Base-by-base conservation (phyloP, 192 early-diverging fungal species). In the Linderina pennispora region DNA sequence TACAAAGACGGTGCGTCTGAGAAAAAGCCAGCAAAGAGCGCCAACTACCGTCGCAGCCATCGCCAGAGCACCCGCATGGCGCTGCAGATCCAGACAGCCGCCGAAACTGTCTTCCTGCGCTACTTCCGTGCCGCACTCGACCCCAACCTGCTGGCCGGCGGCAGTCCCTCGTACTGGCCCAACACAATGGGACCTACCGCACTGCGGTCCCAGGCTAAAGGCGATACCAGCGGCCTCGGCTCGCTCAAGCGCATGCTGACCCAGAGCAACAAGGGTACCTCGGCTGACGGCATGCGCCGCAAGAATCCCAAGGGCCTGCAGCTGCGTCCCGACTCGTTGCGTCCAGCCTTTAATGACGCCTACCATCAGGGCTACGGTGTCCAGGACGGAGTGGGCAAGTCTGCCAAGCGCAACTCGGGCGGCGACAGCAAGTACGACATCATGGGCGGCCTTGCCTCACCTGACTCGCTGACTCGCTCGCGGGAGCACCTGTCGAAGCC, bases 61-160 rank as follows among this genome's bases (percentile, higher is more conserved):
- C 61, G 61, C 6, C 68, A 72, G 53, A 64, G 61, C 48, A 48
- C 68, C 38, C 68, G 60, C 9, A 72, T 72, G 68, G 68, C 68
- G 24, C 28, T 72, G 48, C 70, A 74, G 45, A 74, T 74, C 43
- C 70, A 74, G 55, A 58, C 62, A 16, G 51, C 70, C 16, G 63
- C 62, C 0, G 70, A 74, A 43, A 62, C 63, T 10, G 66, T 74
- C 8, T 66, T 74, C 21, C 33, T 65, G 53, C 62, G 69, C 15
- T 73, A 73, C 49, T 73, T 73, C 45, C 62, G 69, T 42, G 69
- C 69, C 1, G 69, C 69, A 4, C 47, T 73, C 23, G 69, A 73
- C 41, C 67, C 67, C 28, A 71, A 55, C 16, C 49, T 71, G 24
- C 50, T 55, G 40, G 55, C 59, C 37, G 62, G 62, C 18, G 40